Percentiles rank a stretch among this genome's conserved stretches.
These are phyloP conservation scores for Pisolithus thermaeus DNA, from an alignment of 1,284 basidiomycete species.

Conservation along the genomic window DNA sequence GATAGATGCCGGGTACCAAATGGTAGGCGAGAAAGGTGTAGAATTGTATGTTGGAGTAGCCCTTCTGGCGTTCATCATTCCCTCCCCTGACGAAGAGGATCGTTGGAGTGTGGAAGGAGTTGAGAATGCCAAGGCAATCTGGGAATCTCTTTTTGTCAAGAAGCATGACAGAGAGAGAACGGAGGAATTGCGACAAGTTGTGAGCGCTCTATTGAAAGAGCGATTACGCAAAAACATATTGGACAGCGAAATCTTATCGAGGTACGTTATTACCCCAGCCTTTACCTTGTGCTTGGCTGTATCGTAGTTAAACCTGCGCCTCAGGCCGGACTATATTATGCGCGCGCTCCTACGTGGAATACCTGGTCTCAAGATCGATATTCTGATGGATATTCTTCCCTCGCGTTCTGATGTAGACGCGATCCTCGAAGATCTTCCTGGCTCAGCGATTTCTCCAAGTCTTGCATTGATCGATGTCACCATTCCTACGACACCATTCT, in stretches of 20 bases:
- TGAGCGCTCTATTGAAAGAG: conserved; percentile 35
- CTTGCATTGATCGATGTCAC: conserved; percentile 60
- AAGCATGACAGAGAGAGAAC: conserved; percentile 7
- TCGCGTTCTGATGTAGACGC: conserved; percentile 39
- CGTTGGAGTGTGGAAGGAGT: conserved; percentile 14
- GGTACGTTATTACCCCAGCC: conserved; percentile 28
- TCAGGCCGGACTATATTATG: conserved; percentile 48
- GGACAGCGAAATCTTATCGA: conserved; percentile 36
- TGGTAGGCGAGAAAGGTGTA: conserved; percentile 16
- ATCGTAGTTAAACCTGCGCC: background rate
- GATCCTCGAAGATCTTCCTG: conserved; percentile 41
- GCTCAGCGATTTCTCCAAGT: conserved; percentile 48
- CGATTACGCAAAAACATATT: conserved; percentile 37
- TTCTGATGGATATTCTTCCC: conserved; percentile 50
- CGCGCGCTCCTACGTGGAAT: conserved; percentile 27
- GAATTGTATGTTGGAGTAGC: conserved; percentile 19
- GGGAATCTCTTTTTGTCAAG: conserved; percentile 30
- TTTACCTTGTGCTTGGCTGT: background rate
- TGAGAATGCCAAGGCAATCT: conserved; percentile 28
- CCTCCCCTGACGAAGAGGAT: conserved; percentile 6
- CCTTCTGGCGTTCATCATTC: conserved; percentile 20
- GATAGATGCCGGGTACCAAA: conserved; percentile 16
- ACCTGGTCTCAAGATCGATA: conserved; percentile 30
- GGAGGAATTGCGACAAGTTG: conserved; percentile 13
- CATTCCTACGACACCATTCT: conserved; percentile 39